A percentile compares a stretch with the other conserved stretches of the same genome.
Conservation (phyloP, 192 early-diverging fungal genomes). For the Coemansia sp. region DNA sequence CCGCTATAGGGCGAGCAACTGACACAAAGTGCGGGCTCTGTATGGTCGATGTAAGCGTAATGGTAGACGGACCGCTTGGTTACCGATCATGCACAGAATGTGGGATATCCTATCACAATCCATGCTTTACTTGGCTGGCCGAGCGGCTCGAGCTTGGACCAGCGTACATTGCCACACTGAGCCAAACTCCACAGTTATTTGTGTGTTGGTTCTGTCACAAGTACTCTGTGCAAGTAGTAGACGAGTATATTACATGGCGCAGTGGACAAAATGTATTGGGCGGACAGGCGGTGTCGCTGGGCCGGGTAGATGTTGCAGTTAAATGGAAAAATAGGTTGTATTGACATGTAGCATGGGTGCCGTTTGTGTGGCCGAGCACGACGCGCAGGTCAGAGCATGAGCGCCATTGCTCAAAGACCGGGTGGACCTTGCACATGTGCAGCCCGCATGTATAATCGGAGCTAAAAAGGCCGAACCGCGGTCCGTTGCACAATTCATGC, state of each 20-base stretch:
- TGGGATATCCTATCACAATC: constrained; percentile 13
- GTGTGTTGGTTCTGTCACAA: constrained; percentile 19
- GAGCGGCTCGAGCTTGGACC: constrained; percentile 1
- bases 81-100: constrained; percentile 10
- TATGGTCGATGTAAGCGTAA: neutral
- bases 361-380: constrained; percentile 24
- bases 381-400: neutral
- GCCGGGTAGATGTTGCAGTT: constrained; percentile 21
- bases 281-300: neutral
- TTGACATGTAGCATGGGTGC: constrained; percentile 43
- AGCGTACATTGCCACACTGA: neutral
- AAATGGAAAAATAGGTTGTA: constrained; percentile 33
- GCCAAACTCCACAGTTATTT: constrained; percentile 4
- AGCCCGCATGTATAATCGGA: constrained; percentile 17
- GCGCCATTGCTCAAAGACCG: constrained; percentile 10
- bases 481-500: neutral
- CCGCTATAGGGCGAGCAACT: neutral
- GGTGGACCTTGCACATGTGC: neutral
- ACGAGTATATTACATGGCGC: constrained; percentile 27
- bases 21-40: constrained; percentile 8
- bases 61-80: neutral
- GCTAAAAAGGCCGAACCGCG: neutral
- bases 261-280: neutral
- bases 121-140: constrained; percentile 10
- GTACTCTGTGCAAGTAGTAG: constrained; percentile 1